Percentiles rank a stretch among this genome's conserved stretches.
Conservation (phyloP, 371 early-diverging fungal species). For the Apophysomyces variabilis region DNA sequence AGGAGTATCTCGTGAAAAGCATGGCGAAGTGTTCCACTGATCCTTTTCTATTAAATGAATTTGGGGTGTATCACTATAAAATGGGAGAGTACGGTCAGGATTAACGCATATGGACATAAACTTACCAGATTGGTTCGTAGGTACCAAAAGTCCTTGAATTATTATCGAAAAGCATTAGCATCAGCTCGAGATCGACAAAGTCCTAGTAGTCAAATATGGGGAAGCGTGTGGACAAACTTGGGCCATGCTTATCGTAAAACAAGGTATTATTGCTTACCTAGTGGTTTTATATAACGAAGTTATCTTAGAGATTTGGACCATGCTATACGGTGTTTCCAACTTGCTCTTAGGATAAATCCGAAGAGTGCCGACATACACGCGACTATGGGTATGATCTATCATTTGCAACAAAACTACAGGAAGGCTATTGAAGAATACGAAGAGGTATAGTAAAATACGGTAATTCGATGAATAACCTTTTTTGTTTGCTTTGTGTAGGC, state of each 20-base stretch:
- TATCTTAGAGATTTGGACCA: slow-evolving; percentile 47
- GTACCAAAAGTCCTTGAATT: slow-evolving; percentile 55
- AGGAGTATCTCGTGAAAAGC: slow-evolving; percentile 61
- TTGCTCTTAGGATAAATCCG: slow-evolving; percentile 48
- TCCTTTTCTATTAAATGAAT: slow-evolving; percentile 70
- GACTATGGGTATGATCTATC: slow-evolving; percentile 56
- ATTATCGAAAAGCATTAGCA: slow-evolving; percentile 56
- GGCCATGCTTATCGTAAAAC: slow-evolving; percentile 71
- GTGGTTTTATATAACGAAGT: background rate
- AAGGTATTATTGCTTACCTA: slow-evolving; percentile 41
- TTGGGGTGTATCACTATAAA: slow-evolving; percentile 67
- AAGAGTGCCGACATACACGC: slow-evolving; percentile 31
- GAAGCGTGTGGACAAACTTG: slow-evolving; percentile 68
- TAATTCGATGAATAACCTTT: slow-evolving; percentile 4
- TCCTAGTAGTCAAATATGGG: slow-evolving; percentile 53
- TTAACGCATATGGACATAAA: background rate
- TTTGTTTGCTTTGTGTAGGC: background rate
- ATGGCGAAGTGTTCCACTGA: slow-evolving; percentile 59
- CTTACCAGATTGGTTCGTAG: slow-evolving; percentile 28
- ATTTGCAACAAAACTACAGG: slow-evolving; percentile 41
- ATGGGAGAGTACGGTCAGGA: slow-evolving; percentile 49
- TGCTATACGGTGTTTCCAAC: slow-evolving; percentile 53
- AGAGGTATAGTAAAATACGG: slow-evolving; percentile 26
- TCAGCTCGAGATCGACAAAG: slow-evolving; percentile 51
- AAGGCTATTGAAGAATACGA: slow-evolving; percentile 61